These are phyloP conservation scores for Lactarius hengduanensis DNA, from an alignment of 768 basidiomycete species.

Conservation along the genomic window DNA sequence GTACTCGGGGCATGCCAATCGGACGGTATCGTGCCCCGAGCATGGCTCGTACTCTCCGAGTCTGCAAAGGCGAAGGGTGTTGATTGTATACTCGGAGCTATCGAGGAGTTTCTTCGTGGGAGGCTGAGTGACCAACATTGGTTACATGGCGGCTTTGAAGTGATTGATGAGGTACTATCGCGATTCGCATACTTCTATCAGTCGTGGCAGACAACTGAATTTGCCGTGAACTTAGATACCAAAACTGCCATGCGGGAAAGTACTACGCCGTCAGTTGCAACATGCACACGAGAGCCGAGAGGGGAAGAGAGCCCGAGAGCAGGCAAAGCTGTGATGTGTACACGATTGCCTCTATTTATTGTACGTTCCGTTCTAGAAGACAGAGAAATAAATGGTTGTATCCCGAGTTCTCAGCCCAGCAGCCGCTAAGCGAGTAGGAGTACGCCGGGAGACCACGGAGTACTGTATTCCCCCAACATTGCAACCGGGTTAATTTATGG, in stretches of 20 bases:
- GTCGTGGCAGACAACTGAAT: neutral
- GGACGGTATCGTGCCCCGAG: conserved; percentile 73
- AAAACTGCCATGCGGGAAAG: conserved; percentile 71
- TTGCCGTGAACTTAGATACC: conserved; percentile 51
- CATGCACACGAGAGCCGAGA: conserved; percentile 36
- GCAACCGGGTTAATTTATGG: too few relatives aligned
- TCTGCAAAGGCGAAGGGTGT: conserved; percentile 44
- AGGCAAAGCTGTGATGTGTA: neutral
- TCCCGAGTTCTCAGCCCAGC: neutral
- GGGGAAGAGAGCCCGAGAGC: neutral
- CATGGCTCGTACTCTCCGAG: conserved; percentile 70
- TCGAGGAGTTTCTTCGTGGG: conserved; percentile 60
- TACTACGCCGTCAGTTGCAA: conserved; percentile 58
- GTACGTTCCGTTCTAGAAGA: neutral
- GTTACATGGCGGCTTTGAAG: conserved; percentile 66
- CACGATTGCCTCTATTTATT: neutral
- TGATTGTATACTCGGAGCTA: conserved; percentile 46
- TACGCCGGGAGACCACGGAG: too few relatives aligned
- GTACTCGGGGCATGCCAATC: conserved; percentile 66
- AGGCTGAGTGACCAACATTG: conserved; percentile 72
- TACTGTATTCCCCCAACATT: too few relatives aligned
- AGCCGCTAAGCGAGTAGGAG: neutral
- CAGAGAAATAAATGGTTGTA: neutral
- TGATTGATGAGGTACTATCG: conserved; percentile 53
- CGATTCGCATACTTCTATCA: neutral